Conservation (phyloP, 1,139 yeast species). For the Torulaspora globosa region DNA sequence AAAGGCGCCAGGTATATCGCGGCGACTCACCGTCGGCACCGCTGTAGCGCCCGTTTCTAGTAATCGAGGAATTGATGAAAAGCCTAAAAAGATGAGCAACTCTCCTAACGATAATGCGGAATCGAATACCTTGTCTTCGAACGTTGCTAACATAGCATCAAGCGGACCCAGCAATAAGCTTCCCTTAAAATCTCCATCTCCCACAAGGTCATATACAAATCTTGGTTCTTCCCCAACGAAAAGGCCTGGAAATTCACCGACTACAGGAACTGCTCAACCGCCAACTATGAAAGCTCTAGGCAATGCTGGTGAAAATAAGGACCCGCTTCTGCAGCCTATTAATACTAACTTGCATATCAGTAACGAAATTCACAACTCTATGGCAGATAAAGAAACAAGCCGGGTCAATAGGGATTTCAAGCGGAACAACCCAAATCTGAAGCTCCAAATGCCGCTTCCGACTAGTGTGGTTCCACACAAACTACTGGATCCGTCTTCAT, state of each 20-base stretch:
- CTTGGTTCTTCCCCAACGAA: slow-evolving; percentile 25
- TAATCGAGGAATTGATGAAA: slow-evolving; percentile 8
- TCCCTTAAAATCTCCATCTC: slow-evolving; percentile 28
- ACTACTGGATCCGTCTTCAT: slow-evolving; percentile 31
- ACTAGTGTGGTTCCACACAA: slow-evolving; percentile 37
- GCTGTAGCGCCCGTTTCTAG: slow-evolving; percentile 5
- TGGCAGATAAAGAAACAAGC: slow-evolving; percentile 21
- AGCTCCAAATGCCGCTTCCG: slow-evolving; percentile 51
- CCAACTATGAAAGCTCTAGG: slow-evolving; percentile 31
- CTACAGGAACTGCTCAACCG: slow-evolving; percentile 15
- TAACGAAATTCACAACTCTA: slow-evolving; percentile 4
- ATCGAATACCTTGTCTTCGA: slow-evolving; percentile 1
- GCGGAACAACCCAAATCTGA: slow-evolving; percentile 41
- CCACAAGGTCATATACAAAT: slow-evolving; percentile 17
- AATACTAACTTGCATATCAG: slow-evolving; percentile 41
- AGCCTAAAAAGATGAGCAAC: slow-evolving; percentile 3
- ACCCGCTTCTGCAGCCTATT: slow-evolving; percentile 58
- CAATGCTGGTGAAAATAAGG: slow-evolving; percentile 34
- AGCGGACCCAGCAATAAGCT: slow-evolving; percentile 5
- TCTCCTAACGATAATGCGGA: slow-evolving; percentile 4
- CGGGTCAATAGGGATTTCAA: slow-evolving; percentile 35
- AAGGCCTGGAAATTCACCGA: slow-evolving; percentile 23
- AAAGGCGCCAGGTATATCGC: slow-evolving; percentile 19
- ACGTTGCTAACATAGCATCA: neutral
- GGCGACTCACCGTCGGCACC: slow-evolving; percentile 26